Percentiles rank a stretch among this genome's conserved stretches.
phyloP scores from a whole-genome alignment of 768 basidiomycete species.

The Pisolithus microcarpus region DNA sequence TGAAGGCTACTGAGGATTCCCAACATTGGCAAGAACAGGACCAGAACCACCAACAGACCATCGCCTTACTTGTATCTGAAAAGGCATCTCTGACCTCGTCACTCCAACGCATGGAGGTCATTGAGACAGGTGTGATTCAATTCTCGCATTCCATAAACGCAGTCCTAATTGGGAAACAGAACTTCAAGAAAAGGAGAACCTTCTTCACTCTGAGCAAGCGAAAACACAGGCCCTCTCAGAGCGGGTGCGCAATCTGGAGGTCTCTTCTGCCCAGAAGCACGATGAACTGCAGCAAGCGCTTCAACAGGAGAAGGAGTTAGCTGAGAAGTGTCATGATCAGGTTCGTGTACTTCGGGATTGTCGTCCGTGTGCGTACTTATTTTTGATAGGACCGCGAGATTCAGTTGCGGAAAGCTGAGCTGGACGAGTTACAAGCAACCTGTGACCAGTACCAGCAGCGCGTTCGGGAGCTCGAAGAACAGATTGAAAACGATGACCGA shows the following conservation, averaged over 20 bases:
- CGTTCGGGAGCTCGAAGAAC: constrained; percentile 70
- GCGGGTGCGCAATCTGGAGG: constrained; percentile 38
- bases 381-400: constrained; percentile 62
- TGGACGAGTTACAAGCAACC: constrained; percentile 46
- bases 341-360: constrained; percentile 11
- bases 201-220: constrained; percentile 37
- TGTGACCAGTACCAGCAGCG: constrained; percentile 49
- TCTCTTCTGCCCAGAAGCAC: constrained; percentile 32
- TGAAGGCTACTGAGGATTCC: constrained; percentile 8
- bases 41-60: constrained; percentile 64
- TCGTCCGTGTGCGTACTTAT: neutral
- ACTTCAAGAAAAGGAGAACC: constrained; percentile 35
- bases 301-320: constrained; percentile 48
- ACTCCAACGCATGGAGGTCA: constrained; percentile 48
- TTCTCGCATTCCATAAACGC: neutral
- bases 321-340: constrained; percentile 27
- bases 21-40: constrained; percentile 25
- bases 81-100: constrained; percentile 55
- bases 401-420: constrained; percentile 50
- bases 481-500: constrained; percentile 78
- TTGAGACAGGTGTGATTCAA: constrained; percentile 53
- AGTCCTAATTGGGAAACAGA: constrained; percentile 26
- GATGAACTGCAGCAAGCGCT: constrained; percentile 31
- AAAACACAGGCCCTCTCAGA: constrained; percentile 35
- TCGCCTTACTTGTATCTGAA: constrained; percentile 70